Evolutionary conservation across 2,329 filamentous ascomycete genomes (phyloP), one percentile per base, ranked within the genome.

Genomic region (Ophiobolus disseminans): DNA sequence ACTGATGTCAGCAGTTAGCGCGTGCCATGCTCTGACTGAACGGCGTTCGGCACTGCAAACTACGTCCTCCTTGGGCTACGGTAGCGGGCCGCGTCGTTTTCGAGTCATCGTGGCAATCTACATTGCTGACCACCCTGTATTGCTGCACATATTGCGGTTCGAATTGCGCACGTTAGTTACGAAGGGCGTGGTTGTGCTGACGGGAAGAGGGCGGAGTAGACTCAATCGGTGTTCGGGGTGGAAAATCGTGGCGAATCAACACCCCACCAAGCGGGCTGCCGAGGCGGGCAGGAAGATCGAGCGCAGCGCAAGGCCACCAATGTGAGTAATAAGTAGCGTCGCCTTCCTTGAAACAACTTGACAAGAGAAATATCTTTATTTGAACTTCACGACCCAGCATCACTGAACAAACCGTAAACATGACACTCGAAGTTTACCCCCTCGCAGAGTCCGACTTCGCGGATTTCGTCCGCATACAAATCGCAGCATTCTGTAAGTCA

Each of bases 361-460:
- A n/a, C n/a, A n/a, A n/a, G n/a, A n/a, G n/a, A n/a, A n/a, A n/a
- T n/a, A n/a, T n/a, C n/a, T n/a, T 25, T 8, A 14, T 2, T 22
- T n/a, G 11, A 17, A 26, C 16, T n/a, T n/a, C n/a, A 25, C 28
- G 28, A 26, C 5, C 8, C 14, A 23, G 6, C 20, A 16, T 14
- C 13, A n/a, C 9, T 5, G 8, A 8, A 19, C 1, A 22, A 25
- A 31, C 4, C 23, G 26, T 13, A 40, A 59, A 45, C 1, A 75
- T 75, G 72, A 62, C 65, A 14, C 67, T 75, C 34, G 58, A 73
- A 61, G 31, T 75, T 17, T 64, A 58, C 6, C 66, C 54, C 8
- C 45, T 69, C 23, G 43, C 47, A 2, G 58, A 65, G 19, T 23
- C 53, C 31, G 72, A 75, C 48, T 46, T 72, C 13, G 51, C 58